A percentile compares a stretch with the other conserved stretches of the same genome.
Conservation (phyloP, 306 rosid genomes). For the Carpinus fangiana region DNA sequence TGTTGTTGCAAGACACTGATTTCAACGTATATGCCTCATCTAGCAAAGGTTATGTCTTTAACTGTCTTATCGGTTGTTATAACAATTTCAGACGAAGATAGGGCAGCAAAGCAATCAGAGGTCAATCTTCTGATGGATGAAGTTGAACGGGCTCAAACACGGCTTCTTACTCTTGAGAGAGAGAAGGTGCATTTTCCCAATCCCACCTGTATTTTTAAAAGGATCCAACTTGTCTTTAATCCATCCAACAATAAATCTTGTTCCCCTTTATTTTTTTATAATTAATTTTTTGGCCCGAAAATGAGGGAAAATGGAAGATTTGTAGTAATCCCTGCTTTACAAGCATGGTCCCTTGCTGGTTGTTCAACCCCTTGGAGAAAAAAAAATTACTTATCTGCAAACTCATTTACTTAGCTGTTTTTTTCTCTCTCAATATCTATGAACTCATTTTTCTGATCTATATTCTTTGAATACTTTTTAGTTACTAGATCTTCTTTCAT, state of each 20-base stretch:
- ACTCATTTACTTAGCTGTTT: too few relatives aligned
- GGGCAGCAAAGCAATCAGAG: conserved; percentile 91
- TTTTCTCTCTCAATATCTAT: not conserved
- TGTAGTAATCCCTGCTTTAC: too few relatives aligned
- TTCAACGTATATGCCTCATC: conserved; percentile 17
- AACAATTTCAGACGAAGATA: conserved; percentile 67
- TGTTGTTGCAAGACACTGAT: conserved; percentile 13
- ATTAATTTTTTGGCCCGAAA: too few relatives aligned
- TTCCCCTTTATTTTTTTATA: too few relatives aligned
- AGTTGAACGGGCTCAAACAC: conserved; percentile 65
- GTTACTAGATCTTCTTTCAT: too few relatives aligned
- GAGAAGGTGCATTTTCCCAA: conserved; percentile 43
- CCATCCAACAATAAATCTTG: not conserved
- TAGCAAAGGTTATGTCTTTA: conserved; percentile 3
- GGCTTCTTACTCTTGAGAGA: conserved; percentile 66
- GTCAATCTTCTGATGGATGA: conserved; percentile 75
- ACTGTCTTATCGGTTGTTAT: conserved; percentile 13
- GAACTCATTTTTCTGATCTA: not conserved
- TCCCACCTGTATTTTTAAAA: not conserved
- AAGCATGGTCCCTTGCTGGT: too few relatives aligned
- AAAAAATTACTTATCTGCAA: too few relatives aligned
- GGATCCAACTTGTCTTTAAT: not conserved
- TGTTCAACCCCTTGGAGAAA: too few relatives aligned
- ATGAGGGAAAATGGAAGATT: too few relatives aligned
- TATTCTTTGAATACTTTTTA: not conserved